These are phyloP conservation scores for Diplodia scrobiculata DNA, from an alignment of 2,329 filamentous ascomycete genomes.

Conservation along the genomic window DNA sequence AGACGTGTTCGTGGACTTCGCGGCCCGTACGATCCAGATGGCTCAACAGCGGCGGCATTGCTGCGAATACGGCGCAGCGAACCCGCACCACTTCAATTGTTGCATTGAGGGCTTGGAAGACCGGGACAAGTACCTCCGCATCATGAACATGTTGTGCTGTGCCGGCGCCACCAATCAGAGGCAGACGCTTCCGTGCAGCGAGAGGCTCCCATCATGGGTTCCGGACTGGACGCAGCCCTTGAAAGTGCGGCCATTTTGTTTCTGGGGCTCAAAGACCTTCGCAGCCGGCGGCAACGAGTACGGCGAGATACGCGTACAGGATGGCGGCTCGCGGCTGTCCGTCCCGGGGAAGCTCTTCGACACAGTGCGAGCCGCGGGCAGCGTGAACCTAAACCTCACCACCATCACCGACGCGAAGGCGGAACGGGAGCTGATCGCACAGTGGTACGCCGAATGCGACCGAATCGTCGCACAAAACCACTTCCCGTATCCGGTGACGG, in stretches of 20 bases:
- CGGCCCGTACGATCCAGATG: not conserved
- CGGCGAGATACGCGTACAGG: conserved; percentile 10
- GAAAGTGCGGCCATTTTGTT: conserved; percentile 24
- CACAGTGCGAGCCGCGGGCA: conserved; percentile 10
- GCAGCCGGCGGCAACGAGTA: conserved; percentile 18
- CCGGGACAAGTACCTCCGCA: conserved; percentile 19
- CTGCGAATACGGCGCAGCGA: conserved; percentile 11
- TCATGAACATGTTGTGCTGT: conserved; percentile 29
- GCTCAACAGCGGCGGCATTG: conserved; percentile 17
- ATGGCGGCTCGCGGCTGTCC: conserved; percentile 5
- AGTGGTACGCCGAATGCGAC: conserved; percentile 25
- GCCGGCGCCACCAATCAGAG: conserved; percentile 23
- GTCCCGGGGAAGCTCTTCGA: conserved; percentile 24
- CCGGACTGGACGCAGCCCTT: conserved; percentile 22
- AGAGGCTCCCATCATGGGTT: conserved; percentile 23
- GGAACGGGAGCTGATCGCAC: conserved; percentile 16
- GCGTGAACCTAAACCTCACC: conserved; percentile 18
- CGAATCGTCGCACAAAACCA: conserved; percentile 8
- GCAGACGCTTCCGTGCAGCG: not conserved
- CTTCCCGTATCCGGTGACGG: conserved; percentile 19
- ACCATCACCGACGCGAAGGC: conserved; percentile 6
- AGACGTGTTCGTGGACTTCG: conserved; percentile 26
- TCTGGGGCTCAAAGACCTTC: conserved; percentile 22
- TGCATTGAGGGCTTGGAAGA: conserved; percentile 18
- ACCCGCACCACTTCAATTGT: conserved; percentile 19